Evolutionary conservation across 2,329 filamentous ascomycete species (phyloP).

Genomic region (Cladosporium sp.): DNA sequence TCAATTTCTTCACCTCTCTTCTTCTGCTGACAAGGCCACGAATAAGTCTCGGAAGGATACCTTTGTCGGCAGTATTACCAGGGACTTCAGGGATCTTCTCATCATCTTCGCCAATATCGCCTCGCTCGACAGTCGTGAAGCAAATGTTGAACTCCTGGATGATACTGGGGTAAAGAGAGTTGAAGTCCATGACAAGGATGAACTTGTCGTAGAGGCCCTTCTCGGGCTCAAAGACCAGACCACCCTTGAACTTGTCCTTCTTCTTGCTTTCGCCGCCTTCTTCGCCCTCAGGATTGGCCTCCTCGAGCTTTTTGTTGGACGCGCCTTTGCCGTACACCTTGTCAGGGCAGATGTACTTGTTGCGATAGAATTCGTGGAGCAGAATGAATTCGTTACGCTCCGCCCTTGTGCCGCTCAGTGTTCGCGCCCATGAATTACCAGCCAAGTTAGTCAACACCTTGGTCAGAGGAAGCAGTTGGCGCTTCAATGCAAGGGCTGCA

Average conservation of each 20-base stretch:
- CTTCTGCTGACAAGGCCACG: conserved; percentile 85
- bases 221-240: conserved; percentile 96
- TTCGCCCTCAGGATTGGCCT: conserved; percentile 73
- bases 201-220: conserved; percentile 98
- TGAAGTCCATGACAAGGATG: conserved; percentile 99
- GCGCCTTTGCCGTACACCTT: conserved; percentile 77
- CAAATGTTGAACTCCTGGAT: conserved; percentile 99
- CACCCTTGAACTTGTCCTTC: conserved; percentile 99
- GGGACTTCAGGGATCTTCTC: conserved; percentile 89
- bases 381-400: conserved; percentile 99
- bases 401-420: conserved; percentile 89
- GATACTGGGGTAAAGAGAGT: conserved; percentile 96
- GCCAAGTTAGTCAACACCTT: conserved; percentile 96
- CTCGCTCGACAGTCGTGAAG: conserved; percentile 92
- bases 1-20: conserved; percentile 89
- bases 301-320: conserved; percentile 62
- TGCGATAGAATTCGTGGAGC: conserved; percentile 92
- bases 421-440: conserved; percentile 97
- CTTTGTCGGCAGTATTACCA: conserved; percentile 68
- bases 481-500: conserved; percentile 81
- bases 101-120: conserved; percentile 72
- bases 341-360: conserved; percentile 97
- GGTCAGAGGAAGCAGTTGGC: conserved; percentile 89
- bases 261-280: conserved; percentile 74
- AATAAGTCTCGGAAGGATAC: conserved; percentile 88